phyloP scores from a whole-genome alignment of 2,329 filamentous ascomycete genomes.

The Zymoseptoria passerinii region DNA sequence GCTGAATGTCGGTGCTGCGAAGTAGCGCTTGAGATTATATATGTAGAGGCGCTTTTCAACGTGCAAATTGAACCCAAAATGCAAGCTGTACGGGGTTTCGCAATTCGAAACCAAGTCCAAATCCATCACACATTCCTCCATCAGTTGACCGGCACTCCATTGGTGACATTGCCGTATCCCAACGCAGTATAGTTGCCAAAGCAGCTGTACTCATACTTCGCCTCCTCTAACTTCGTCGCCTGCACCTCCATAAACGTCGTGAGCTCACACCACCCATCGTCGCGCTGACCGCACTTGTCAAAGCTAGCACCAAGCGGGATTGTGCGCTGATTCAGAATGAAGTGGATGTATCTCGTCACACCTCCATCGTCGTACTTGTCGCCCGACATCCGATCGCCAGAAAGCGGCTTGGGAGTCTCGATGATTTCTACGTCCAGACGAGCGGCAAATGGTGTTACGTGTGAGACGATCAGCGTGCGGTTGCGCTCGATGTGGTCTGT shows the following conservation, averaged over 20 bases:
- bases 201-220: constrained; percentile 58
- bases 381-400: constrained; percentile 41
- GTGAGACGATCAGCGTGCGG: constrained; percentile 53
- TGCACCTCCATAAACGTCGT: constrained; percentile 58
- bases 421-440: constrained; percentile 69
- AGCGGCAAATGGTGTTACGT: constrained; percentile 64
- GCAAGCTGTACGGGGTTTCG: background rate
- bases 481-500: constrained; percentile 48
- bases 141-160: constrained; percentile 39
- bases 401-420: constrained; percentile 55
- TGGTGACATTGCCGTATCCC: constrained; percentile 42
- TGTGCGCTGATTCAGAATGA: constrained; percentile 60
- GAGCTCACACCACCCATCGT: constrained; percentile 72
- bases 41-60: background rate
- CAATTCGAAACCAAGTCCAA: background rate
- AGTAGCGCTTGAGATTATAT: background rate
- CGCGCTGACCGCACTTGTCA: constrained; percentile 53
- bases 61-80: background rate
- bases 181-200: constrained; percentile 48
- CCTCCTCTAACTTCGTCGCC: constrained; percentile 49
- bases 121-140: background rate
- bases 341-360: constrained; percentile 63
- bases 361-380: constrained; percentile 40
- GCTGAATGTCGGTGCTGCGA: constrained; percentile 24
- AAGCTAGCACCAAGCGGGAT: constrained; percentile 60